phyloP scores from a whole-genome alignment of 2,329 filamentous ascomycete genomes.

The Calonectria leucothoes region DNA sequence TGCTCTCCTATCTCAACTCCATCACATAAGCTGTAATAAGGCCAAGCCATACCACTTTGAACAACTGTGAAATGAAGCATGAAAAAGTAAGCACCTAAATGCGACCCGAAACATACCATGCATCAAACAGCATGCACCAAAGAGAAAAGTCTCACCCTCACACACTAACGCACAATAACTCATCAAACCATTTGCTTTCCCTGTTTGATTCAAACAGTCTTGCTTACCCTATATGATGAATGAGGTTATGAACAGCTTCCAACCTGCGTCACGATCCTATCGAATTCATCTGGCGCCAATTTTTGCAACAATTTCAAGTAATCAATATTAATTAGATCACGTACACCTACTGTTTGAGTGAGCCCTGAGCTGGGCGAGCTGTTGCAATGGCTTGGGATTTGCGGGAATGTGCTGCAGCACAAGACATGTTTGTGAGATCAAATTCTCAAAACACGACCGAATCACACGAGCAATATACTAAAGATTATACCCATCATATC shows the following conservation, averaged over 20 bases:
- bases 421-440: background rate
- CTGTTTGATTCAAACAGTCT: background rate
- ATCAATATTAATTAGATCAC: background rate
- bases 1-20: too few relatives aligned
- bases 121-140: background rate
- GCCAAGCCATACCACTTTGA: background rate
- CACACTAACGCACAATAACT: background rate
- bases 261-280: background rate
- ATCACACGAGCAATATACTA: background rate
- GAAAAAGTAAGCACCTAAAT: background rate
- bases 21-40: background rate
- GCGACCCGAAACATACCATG: background rate
- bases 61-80: constrained; percentile 1
- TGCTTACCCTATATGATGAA: background rate
- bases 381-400: background rate
- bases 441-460: background rate
- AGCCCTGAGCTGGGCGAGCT: background rate
- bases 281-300: background rate
- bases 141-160: too few relatives aligned
- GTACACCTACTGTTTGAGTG: background rate
- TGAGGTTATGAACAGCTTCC: background rate
- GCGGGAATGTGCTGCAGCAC: background rate
- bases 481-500: background rate
- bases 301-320: background rate
- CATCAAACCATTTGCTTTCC: background rate